phyloP scores from a whole-genome alignment of 140 eudicot genomes.

The Oenanthe javanica region DNA sequence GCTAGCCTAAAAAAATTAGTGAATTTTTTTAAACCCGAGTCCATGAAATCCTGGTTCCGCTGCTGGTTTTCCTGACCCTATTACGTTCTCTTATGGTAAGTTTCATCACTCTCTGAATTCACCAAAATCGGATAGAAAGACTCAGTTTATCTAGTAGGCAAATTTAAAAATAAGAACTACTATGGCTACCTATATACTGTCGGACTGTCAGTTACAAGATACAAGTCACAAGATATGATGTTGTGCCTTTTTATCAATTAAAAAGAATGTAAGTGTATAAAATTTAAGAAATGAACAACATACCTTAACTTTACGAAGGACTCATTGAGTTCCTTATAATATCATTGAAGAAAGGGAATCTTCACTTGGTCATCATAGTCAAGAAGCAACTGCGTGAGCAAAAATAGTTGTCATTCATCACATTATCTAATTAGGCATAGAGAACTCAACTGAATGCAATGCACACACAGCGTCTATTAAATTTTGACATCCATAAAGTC shows the following conservation, averaged over 20 bases:
- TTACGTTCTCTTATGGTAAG: not conserved
- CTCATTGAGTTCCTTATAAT: slow-evolving; percentile 32
- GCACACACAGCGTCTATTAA: not conserved
- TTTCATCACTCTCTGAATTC: not conserved
- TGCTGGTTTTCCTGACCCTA: not conserved
- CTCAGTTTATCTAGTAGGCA: not conserved
- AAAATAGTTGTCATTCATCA: slow-evolving; percentile 4
- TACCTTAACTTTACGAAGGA: slow-evolving; percentile 57
- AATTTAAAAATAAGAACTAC: not conserved
- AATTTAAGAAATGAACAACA: not conserved
- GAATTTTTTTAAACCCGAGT: not conserved
- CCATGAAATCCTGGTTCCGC: not conserved
- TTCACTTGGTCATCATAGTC: slow-evolving; percentile 75
- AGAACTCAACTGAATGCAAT: not conserved
- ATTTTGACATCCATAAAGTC: not conserved
- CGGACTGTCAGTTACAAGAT: not conserved
- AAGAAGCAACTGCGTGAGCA: slow-evolving; percentile 42
- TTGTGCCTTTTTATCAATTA: not conserved
- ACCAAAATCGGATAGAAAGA: not conserved
- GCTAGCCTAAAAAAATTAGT: not conserved
- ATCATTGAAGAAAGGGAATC: slow-evolving; percentile 50
- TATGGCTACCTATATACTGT: not conserved
- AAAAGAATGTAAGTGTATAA: not conserved
- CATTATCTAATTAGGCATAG: not conserved
- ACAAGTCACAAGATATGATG: not conserved